phyloP scores from a whole-genome alignment of 805 yeast genomes.

The Nakazawaea molendinolei region DNA sequence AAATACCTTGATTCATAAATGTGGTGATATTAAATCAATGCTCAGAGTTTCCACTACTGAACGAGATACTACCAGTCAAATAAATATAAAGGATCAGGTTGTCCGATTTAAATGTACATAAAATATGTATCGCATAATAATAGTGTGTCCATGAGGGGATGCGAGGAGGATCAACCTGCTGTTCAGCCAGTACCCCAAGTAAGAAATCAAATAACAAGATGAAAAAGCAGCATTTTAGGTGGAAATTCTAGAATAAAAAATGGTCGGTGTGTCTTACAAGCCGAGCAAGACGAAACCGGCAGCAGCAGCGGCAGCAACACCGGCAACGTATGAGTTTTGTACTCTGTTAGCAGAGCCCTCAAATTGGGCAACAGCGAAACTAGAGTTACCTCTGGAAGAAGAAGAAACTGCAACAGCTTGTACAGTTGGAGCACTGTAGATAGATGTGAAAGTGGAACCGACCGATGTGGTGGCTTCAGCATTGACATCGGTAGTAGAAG shows the following conservation, averaged over 20 bases:
- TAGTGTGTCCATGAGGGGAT: no score
- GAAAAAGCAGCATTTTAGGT: background rate
- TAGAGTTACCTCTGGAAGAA: slow-evolving; percentile 2
- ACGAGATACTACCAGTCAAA: no score
- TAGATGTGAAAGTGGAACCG: slow-evolving; percentile 23
- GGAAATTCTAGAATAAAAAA: background rate
- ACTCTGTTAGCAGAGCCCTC: slow-evolving; percentile 10
- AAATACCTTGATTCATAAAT: no score
- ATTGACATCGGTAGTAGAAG: slow-evolving; percentile 15
- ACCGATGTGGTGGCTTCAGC: slow-evolving; percentile 19
- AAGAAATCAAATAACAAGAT: background rate
- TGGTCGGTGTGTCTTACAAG: slow-evolving; percentile 6
- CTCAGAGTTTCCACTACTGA: no score
- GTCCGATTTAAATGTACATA: no score
- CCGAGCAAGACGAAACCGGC: slow-evolving; percentile 11
- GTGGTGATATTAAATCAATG: no score
- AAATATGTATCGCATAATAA: no score
- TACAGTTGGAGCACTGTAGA: slow-evolving; percentile 20
- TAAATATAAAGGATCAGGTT: no score
- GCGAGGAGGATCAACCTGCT: no score
- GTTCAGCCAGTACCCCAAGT: no score
- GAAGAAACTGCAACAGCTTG: slow-evolving; percentile 13
- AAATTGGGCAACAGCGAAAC: slow-evolving; percentile 4
- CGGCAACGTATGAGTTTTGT: background rate
- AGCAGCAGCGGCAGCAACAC: slow-evolving; percentile 13